Conservation (phyloP, 2,329 filamentous ascomycete species). For the Cryphonectria radicalis region DNA sequence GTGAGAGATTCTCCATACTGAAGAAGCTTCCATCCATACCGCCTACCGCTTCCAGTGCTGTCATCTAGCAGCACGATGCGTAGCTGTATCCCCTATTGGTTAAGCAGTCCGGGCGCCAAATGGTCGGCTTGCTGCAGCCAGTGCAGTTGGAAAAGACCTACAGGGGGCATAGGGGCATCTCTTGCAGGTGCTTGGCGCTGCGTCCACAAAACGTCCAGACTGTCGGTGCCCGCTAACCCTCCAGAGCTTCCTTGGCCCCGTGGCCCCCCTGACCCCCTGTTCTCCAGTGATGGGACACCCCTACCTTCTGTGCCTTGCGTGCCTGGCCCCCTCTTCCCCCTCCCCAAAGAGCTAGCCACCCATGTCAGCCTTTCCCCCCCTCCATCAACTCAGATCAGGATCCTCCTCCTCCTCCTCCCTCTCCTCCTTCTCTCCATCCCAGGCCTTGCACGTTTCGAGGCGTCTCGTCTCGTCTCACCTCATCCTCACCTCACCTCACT, state of each 20-base stretch:
- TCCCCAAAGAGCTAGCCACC: neutral
- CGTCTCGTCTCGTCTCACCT: conserved; percentile 1
- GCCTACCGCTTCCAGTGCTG: neutral
- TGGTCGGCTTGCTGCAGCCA: neutral
- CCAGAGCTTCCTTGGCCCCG: neutral
- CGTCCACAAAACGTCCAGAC: neutral
- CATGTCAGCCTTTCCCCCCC: neutral
- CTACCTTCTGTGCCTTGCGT: no score
- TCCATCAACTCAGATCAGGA: neutral
- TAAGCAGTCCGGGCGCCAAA: conserved; percentile 1
- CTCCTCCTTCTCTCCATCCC: neutral
- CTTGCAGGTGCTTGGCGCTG: neutral
- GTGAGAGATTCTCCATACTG: neutral
- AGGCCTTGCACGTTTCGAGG: neutral
- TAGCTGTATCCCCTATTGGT: neutral
- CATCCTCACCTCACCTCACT: neutral
- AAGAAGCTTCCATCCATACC: neutral
- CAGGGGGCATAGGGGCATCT: neutral
- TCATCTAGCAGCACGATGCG: neutral
- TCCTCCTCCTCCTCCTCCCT: neutral
- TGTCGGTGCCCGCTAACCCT: neutral
- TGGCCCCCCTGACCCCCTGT: neutral
- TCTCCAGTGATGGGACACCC: neutral
- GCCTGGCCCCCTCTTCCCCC: neutral
- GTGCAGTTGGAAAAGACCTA: neutral